Base-by-base conservation (phyloP, 73 alveolate species). In the Effrenium voratum region DNA sequence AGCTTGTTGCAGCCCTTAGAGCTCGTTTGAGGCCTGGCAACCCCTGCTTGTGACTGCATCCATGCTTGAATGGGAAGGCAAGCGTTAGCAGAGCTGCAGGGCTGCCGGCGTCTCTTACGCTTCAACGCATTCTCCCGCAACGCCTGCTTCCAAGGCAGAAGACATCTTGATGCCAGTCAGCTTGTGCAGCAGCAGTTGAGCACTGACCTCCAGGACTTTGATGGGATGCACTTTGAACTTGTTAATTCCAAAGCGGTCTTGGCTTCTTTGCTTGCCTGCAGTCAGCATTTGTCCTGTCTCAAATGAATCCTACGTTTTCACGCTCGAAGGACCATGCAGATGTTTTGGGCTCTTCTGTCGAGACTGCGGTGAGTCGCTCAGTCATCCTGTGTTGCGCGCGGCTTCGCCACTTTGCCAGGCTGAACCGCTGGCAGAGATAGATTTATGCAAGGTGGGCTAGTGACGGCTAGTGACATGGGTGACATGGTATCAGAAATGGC, bases 261-360 rank as follows among this genome's bases (percentile, higher is more conserved):
- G 82, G 36, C 34, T 26, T 70, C 47, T 16, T 26, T n/a, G n/a
- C n/a, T n/a, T n/a, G 10, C 66, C 28, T 24, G 72, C 72, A 44
- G 49, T 19, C 43, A 70, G 43, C 2, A 28, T 30, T n/a, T 77
- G 12, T 22, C 24, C 60, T 2, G 52, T 19, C 63, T 5, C 8
- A 59, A 16, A 16, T 28, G 28, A 77, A 8, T 26, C 36, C 26
- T 44, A 15, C 26, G 59, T 0, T 30, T 38, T 38, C 55, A 2
- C 8, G 59, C 68, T 28, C 36, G 60, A 28, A 87, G 95, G 95
- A 87, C 44, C 95, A 87, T 59, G 95, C 95, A 60, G 95, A 87
- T 60, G 95, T 87, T 12, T 32, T 87, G 95, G 95, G 75, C 49
- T n/a, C n/a, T n/a, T n/a, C n/a, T n/a, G n/a, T n/a, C n/a, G n/a